Evolutionary conservation across 2,329 filamentous ascomycete species (phyloP).

Genomic region (Aspergillus thermomutatus): DNA sequence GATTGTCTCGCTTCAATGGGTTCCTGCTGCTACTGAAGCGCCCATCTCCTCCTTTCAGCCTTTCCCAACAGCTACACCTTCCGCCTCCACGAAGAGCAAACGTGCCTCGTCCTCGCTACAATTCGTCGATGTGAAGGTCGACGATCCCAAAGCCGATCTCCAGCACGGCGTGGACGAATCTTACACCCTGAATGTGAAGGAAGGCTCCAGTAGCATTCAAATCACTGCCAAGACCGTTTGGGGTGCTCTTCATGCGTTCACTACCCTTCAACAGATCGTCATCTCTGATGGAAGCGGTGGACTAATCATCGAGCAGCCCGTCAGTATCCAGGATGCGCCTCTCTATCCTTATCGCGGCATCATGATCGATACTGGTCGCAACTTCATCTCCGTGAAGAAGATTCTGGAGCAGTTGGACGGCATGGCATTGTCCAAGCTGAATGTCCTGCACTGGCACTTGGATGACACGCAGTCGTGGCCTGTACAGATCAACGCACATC

Average conservation of each 20-base stretch:
- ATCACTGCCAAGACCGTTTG: conserved; percentile 52
- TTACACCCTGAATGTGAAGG: conserved; percentile 48
- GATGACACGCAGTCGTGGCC: conserved; percentile 57
- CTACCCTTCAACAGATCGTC: conserved; percentile 55
- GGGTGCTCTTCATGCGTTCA: conserved; percentile 55
- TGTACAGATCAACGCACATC: conserved; percentile 48
- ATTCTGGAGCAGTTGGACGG: conserved; percentile 54
- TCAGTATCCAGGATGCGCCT: conserved; percentile 49
- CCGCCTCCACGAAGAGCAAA: conserved; percentile 24
- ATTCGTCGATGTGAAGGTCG: conserved; percentile 46
- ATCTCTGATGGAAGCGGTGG: conserved; percentile 46
- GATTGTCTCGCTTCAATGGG: conserved; percentile 52
- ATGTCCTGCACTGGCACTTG: conserved; percentile 57
- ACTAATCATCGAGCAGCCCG: conserved; percentile 52
- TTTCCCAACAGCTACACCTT: conserved; percentile 46
- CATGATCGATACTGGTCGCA: conserved; percentile 55
- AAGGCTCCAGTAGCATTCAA: conserved; percentile 39
- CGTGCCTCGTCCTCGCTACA: conserved; percentile 34
- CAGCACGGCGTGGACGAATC: conserved; percentile 57
- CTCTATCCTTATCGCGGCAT: conserved; percentile 54
- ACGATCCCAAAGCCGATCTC: conserved; percentile 46
- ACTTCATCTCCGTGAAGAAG: conserved; percentile 52
- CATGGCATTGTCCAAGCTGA: conserved; percentile 56
- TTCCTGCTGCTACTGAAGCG: conserved; percentile 51
- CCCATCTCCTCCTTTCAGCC: conserved; percentile 50